Percentiles rank a stretch among this genome's conserved stretches.
These are phyloP conservation scores for Nicotiana paniculata DNA, from an alignment of 257 asterid species.

Conservation along the genomic window DNA sequence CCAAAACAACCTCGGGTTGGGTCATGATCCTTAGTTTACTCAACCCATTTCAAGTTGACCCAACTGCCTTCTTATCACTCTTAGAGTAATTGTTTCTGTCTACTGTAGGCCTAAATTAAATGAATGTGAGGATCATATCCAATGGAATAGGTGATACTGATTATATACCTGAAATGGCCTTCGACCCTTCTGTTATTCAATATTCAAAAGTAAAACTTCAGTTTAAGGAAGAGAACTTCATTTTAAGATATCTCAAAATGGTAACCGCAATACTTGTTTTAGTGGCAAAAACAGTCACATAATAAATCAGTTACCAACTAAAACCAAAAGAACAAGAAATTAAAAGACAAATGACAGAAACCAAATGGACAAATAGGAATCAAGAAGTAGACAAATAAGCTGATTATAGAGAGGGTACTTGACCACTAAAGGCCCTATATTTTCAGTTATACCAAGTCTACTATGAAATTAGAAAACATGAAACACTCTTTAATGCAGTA, in stretches of 20 bases:
- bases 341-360: background rate
- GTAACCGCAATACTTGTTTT: background rate
- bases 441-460: background rate
- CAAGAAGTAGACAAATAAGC: background rate
- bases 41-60: background rate
- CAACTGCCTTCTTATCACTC: background rate
- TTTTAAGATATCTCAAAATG: background rate
- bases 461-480: background rate
- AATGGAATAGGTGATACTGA: background rate
- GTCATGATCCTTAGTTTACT: background rate
- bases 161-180: background rate
- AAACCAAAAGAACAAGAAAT: background rate
- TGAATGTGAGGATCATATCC: background rate
- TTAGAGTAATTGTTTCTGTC: background rate
- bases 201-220: background rate
- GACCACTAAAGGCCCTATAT: background rate
- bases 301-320: background rate
- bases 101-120: background rate
- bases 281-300: background rate
- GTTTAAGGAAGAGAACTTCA: background rate
- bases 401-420: background rate
- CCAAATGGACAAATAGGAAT: background rate
- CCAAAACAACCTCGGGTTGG: background rate
- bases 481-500: background rate
- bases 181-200: background rate